Evolutionary conservation across 257 asterid species (phyloP).

Genomic region (Solanum sitiens): DNA sequence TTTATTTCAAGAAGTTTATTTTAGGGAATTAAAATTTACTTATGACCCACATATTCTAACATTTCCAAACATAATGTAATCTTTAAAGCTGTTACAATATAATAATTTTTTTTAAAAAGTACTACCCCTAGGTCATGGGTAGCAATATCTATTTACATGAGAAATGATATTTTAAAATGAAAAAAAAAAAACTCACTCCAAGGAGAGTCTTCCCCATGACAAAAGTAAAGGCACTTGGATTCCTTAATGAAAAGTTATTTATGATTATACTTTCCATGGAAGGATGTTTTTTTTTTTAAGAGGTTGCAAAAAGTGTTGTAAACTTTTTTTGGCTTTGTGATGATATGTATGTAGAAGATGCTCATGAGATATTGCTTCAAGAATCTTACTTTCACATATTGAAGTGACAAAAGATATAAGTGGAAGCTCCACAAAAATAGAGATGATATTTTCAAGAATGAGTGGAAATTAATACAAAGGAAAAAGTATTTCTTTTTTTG

Average conservation of each 20-base stretch:
- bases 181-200: constrained; percentile 43
- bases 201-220: constrained; percentile 60
- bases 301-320: constrained; percentile 18
- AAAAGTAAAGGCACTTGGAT: constrained; percentile 37
- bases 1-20: background rate
- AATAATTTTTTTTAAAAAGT: background rate
- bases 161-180: background rate
- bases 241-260: constrained; percentile 51
- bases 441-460: background rate
- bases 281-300: constrained; percentile 8
- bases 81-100: background rate
- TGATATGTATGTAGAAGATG: constrained; percentile 13
- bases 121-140: background rate
- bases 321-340: constrained; percentile 28
- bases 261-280: constrained; percentile 53
- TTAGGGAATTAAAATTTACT: background rate
- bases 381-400: constrained; percentile 49
- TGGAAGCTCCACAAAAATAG: background rate
- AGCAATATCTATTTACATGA: background rate
- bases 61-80: constrained; percentile 16
- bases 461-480: background rate
- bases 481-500: background rate
- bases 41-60: background rate
- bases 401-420: background rate
- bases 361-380: constrained; percentile 12